These are phyloP conservation scores for Xylariaceae sp. DNA, from an alignment of 2,329 filamentous ascomycete genomes.

Conservation along the genomic window DNA sequence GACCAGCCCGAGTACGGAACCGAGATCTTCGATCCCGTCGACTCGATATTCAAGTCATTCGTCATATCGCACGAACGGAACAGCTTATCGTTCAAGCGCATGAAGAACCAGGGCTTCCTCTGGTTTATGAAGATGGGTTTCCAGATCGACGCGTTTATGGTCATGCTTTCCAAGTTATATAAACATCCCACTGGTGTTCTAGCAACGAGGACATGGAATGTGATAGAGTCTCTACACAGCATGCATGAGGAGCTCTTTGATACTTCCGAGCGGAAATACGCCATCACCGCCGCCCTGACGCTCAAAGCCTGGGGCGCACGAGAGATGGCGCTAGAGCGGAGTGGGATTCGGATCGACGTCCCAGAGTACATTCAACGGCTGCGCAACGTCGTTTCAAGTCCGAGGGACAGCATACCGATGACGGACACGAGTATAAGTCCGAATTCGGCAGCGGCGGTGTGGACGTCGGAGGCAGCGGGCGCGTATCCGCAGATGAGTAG, in stretches of 20 bases:
- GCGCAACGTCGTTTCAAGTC: constrained; percentile 7
- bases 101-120: constrained; percentile 13
- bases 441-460: not conserved
- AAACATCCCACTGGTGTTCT: constrained; percentile 14
- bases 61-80: constrained; percentile 9
- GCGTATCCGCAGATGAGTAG: not conserved
- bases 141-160: constrained; percentile 13
- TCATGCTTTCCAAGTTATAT: constrained; percentile 15
- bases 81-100: constrained; percentile 1
- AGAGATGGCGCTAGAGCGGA: constrained; percentile 13
- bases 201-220: constrained; percentile 15
- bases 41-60: constrained; percentile 20
- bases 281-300: constrained; percentile 13
- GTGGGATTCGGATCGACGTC: constrained; percentile 9
- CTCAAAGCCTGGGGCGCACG: constrained; percentile 20
- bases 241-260: constrained; percentile 16
- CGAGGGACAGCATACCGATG: not conserved
- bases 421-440: not conserved
- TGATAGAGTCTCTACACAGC: constrained; percentile 10
- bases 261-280: constrained; percentile 13
- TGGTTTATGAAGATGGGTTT: constrained; percentile 18
- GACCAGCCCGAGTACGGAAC: constrained; percentile 17
- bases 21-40: constrained; percentile 16
- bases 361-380: constrained; percentile 17
- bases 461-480: not conserved